Conservation (phyloP, 257 asterid species). For the Solanum dulcamara region DNA sequence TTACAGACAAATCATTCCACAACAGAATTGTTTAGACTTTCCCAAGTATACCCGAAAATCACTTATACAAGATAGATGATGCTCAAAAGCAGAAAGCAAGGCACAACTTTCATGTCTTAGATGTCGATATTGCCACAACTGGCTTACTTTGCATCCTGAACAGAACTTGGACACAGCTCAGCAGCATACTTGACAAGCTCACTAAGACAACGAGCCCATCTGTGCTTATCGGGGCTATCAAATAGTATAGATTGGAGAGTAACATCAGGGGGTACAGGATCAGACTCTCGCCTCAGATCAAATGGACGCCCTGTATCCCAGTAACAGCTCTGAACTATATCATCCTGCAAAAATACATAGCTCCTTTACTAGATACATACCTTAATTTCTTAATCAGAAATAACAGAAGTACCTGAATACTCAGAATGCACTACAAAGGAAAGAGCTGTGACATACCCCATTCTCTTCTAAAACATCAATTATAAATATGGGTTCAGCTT, state of each 20-base stretch:
- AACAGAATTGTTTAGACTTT: not conserved
- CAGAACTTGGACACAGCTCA: conserved; percentile 90
- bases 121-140: not conserved
- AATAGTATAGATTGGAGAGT: conserved; percentile 90
- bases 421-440: not conserved
- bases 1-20: not conserved
- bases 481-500: conserved; percentile 87
- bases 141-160: conserved; percentile 89
- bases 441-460: conserved; percentile 52
- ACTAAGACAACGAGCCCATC: conserved; percentile 97
- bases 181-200: conserved; percentile 93
- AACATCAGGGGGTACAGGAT: conserved; percentile 87
- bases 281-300: conserved; percentile 91
- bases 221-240: conserved; percentile 94
- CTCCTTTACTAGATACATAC: not conserved
- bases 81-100: not conserved
- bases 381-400: not conserved
- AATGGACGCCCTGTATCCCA: conserved; percentile 94
- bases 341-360: conserved; percentile 45
- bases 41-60: not conserved
- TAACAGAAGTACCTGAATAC: not conserved
- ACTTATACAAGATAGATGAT: not conserved
- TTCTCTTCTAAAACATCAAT: conserved; percentile 98
- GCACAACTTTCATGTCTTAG: not conserved
- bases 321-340: conserved; percentile 97